Conservation (phyloP, 164 flowering plant species). For the Litsea cubeba region DNA sequence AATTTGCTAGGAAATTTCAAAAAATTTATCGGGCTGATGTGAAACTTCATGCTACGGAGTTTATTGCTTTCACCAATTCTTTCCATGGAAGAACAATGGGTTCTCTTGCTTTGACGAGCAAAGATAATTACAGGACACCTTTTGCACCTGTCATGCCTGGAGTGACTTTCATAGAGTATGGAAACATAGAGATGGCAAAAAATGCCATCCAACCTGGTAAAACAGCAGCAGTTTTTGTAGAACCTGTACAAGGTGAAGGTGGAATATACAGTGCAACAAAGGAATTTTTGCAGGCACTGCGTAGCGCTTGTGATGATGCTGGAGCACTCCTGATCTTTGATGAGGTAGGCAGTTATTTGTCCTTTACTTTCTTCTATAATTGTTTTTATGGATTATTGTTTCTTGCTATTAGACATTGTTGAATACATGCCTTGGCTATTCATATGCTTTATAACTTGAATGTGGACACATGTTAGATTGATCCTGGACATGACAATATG, state of each 20-base stretch:
- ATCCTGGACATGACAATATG: too few species aligned
- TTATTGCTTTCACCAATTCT: conserved; percentile 67
- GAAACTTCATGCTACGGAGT: conserved; percentile 54
- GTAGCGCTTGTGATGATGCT: conserved; percentile 72
- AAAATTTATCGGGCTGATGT: conserved; percentile 43
- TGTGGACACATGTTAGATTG: background rate
- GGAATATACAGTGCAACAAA: conserved; percentile 79
- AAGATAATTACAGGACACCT: conserved; percentile 75
- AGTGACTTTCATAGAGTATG: conserved; percentile 80
- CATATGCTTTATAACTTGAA: background rate
- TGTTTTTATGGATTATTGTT: background rate
- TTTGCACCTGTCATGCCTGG: conserved; percentile 98
- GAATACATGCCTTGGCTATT: background rate
- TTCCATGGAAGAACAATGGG: conserved; percentile 98
- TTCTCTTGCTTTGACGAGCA: conserved; percentile 92
- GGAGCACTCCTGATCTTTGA: conserved; percentile 86
- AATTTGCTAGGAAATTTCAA: conserved; percentile 86
- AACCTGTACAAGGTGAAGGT: conserved; percentile 97
- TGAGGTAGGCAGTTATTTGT: conserved; percentile 51
- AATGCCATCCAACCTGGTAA: conserved; percentile 51
- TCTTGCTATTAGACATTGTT: background rate
- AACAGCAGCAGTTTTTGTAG: conserved; percentile 90
- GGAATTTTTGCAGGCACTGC: conserved; percentile 65
- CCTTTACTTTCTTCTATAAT: background rate
- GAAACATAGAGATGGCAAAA: conserved; percentile 53